Conservation (phyloP, 768 basidiomycete species). For the Piloderma croceum region DNA sequence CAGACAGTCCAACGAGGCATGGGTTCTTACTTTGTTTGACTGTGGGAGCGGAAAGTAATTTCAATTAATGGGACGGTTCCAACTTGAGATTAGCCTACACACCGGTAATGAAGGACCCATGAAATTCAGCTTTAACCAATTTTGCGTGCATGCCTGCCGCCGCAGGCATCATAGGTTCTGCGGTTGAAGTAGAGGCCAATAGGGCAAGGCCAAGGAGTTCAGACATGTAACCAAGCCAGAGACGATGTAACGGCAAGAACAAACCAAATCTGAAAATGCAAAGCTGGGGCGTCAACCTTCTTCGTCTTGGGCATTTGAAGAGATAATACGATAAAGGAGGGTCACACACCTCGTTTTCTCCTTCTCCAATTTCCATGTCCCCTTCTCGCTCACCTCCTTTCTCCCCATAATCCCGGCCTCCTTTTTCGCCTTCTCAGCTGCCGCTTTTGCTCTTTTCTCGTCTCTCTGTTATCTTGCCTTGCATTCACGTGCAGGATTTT, state of each 20-base stretch:
- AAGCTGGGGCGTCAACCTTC: too few species aligned
- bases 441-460: constrained; percentile 42
- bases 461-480: constrained; percentile 44
- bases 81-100: constrained; percentile 15
- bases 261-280: constrained; percentile 69
- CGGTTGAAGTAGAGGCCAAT: constrained; percentile 23
- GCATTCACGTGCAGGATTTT: constrained; percentile 61
- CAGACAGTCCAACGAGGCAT: constrained; percentile 64
- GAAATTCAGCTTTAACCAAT: constrained; percentile 84
- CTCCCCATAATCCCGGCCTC: constrained; percentile 44
- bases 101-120: constrained; percentile 78
- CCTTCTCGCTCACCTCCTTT: constrained; percentile 48
- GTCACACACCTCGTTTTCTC: constrained; percentile 49
- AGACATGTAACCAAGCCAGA: constrained; percentile 90
- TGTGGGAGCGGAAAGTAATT: too few species aligned
- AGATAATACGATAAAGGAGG: too few species aligned
- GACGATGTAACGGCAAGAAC: constrained; percentile 68
- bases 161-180: constrained; percentile 32
- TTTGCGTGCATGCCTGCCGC: constrained; percentile 70
- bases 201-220: constrained; percentile 65
- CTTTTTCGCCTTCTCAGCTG: constrained; percentile 40
- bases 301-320: neutral
- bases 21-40: constrained; percentile 76
- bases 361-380: constrained; percentile 60
- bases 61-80: too few species aligned